Base-by-base conservation (phyloP, 352 stramenopile species). In the Phytophthora sansomeana region DNA sequence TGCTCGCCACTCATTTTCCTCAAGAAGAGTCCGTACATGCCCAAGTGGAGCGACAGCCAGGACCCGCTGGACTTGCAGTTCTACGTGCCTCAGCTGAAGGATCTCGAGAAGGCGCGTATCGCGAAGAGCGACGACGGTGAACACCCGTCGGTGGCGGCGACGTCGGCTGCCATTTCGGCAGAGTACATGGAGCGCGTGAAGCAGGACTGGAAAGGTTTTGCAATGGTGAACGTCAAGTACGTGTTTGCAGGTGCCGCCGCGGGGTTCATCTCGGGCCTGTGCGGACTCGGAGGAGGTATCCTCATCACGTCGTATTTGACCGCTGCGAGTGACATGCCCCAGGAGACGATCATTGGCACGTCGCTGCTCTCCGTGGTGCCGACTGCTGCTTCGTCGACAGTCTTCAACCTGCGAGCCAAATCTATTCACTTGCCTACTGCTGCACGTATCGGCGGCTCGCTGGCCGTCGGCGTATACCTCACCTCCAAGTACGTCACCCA, bases 281-380 rank as follows among this genome's bases (percentile, higher is more conserved):
- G 87, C 39, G 87, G 87, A 30, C 74, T 94, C 32, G 87, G 87
- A 67, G 87, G 87, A 54, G 87, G 87, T 17, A 92, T 96, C 58
- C 77, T 96, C 56, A 96, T 96, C 67, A 96, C 87, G 14, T 83
- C 87, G 3, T 96, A 96, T 66, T 71, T 96, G 49, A 96, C 87
- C 14, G 83, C 86, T 29, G 83, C 85, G 6, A 96, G 87, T 66
- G 87, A 96, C 70, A 93, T 96, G 87, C 83, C 87, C 11, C 87
- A 96, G 67, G 77, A 81, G 53, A 74, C 74, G 7, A 93, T 96
- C 66, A 93, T 96, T 46, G 87, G 87, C 41, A 96, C 87, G 16
- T 96, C 87, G 54, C 71, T 96, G 46, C 61, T 96, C 17, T 91
- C 81, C 29, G 91, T 96, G 49, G 85, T 96, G 36, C 87, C 87